Conservation (phyloP, 495 filamentous ascomycete genomes). For the Podospora australis region DNA sequence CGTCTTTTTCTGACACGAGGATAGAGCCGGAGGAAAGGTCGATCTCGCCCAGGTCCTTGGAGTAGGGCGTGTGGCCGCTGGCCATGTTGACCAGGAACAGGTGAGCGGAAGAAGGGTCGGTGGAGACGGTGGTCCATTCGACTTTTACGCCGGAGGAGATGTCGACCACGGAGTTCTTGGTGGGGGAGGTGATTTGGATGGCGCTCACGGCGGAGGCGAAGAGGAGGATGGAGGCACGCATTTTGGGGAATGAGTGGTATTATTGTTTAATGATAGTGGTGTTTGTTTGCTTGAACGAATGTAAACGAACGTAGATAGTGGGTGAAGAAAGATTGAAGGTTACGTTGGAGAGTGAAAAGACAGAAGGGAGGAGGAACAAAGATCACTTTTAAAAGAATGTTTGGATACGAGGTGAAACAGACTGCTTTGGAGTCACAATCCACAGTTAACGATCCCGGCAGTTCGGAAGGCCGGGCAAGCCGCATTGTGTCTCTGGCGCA, state of each 20-base stretch:
- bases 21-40: conserved; percentile 20
- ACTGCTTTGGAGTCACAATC: no score
- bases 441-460: no score
- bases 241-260: no score
- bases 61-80: conserved; percentile 22
- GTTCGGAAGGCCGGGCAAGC: no score
- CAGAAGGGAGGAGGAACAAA: no score
- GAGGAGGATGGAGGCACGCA: conserved; percentile 20
- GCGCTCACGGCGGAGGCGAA: conserved; percentile 16
- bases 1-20: conserved; percentile 10
- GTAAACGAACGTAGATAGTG: neutral
- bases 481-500: no score
- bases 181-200: conserved; percentile 22
- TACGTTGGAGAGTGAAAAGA: no score
- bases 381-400: no score
- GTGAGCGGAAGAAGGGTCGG: conserved; percentile 22
- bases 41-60: conserved; percentile 24
- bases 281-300: neutral
- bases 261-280: neutral
- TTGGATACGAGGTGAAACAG: no score
- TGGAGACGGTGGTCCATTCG: conserved; percentile 21
- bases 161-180: conserved; percentile 20
- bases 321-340: neutral
- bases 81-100: conserved; percentile 29
- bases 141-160: conserved; percentile 19